Evolutionary conservation across 345 rosid genomes (phyloP).

Genomic region (Erodium maritimum): DNA sequence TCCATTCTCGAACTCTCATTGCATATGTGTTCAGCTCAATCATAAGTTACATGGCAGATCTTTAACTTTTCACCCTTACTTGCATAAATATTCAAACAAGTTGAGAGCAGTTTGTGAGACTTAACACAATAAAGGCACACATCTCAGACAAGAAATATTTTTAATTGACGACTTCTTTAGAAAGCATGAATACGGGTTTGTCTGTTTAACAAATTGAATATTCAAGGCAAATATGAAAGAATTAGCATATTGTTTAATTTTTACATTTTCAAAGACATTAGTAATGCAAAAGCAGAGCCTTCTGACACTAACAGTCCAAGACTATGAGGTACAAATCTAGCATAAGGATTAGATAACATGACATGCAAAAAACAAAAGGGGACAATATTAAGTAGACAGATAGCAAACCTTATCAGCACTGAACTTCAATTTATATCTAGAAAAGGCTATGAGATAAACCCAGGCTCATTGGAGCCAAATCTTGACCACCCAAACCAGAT

Average conservation of each 20-base stretch:
- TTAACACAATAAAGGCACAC: not conserved
- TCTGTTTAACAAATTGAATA: no score
- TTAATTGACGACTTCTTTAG: not conserved
- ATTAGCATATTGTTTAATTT: not conserved
- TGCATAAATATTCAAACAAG: not conserved
- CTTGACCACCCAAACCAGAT: conserved; percentile 61
- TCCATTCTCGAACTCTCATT: conserved; percentile 89
- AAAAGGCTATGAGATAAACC: conserved; percentile 89
- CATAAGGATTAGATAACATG: conserved; percentile 34
- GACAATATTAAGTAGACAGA: not conserved
- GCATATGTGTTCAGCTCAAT: conserved; percentile 90
- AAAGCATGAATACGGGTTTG: no score
- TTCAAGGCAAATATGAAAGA: not conserved
- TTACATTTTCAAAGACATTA: no score
- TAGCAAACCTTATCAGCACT: conserved; percentile 77
- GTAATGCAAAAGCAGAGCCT: not conserved
- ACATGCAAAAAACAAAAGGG: conserved; percentile 9
- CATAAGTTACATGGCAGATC: not conserved
- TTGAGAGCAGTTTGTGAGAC: not conserved
- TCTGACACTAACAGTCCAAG: no score
- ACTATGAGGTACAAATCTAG: not conserved
- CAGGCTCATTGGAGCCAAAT: conserved; percentile 89
- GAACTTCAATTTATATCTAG: conserved; percentile 84
- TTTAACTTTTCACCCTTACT: not conserved
- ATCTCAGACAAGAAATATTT: not conserved